A percentile compares a stretch with the other conserved stretches of the same genome.
Evolutionary conservation across 1,284 basidiomycete species (phyloP).

Genomic region (Dichomitus squalens): DNA sequence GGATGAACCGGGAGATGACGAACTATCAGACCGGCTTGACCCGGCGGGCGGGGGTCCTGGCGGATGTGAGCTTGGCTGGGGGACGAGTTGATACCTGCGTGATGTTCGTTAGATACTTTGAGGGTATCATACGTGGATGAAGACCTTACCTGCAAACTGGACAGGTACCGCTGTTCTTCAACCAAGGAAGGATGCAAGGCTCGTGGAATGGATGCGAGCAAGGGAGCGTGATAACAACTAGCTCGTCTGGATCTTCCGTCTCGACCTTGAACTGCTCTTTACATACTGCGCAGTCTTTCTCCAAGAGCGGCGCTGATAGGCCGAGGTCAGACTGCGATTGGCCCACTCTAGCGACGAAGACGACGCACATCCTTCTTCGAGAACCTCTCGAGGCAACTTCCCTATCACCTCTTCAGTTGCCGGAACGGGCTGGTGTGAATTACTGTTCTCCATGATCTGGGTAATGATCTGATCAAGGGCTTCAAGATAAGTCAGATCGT

Average conservation of each 20-base stretch:
- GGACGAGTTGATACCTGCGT: slow-evolving; percentile 53
- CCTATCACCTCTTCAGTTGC: slow-evolving; percentile 72
- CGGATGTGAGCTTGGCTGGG: slow-evolving; percentile 42
- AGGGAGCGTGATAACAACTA: slow-evolving; percentile 69
- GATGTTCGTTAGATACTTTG: not conserved
- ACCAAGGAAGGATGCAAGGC: slow-evolving; percentile 80
- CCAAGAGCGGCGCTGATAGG: slow-evolving; percentile 51
- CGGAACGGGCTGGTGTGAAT: slow-evolving; percentile 66
- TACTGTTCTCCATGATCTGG: slow-evolving; percentile 75
- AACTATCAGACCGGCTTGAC: slow-evolving; percentile 2
- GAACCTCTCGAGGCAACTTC: slow-evolving; percentile 61
- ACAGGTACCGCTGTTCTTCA: slow-evolving; percentile 83
- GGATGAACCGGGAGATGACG: not conserved
- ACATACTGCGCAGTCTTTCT: slow-evolving; percentile 77
- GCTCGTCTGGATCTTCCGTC: slow-evolving; percentile 72
- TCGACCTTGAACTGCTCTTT: slow-evolving; percentile 73
- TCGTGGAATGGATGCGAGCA: slow-evolving; percentile 84
- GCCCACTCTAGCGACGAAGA: not conserved
- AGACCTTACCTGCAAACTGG: slow-evolving; percentile 75
- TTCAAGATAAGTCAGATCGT: slow-evolving; percentile 29
- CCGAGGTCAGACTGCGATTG: not conserved
- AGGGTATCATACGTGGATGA: not conserved
- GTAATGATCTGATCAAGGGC: slow-evolving; percentile 79
- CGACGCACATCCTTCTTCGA: slow-evolving; percentile 61
- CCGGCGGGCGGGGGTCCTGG: slow-evolving; percentile 18